Evolutionary conservation across 345 rosid species (phyloP).

Genomic region (Brassica cretica): DNA sequence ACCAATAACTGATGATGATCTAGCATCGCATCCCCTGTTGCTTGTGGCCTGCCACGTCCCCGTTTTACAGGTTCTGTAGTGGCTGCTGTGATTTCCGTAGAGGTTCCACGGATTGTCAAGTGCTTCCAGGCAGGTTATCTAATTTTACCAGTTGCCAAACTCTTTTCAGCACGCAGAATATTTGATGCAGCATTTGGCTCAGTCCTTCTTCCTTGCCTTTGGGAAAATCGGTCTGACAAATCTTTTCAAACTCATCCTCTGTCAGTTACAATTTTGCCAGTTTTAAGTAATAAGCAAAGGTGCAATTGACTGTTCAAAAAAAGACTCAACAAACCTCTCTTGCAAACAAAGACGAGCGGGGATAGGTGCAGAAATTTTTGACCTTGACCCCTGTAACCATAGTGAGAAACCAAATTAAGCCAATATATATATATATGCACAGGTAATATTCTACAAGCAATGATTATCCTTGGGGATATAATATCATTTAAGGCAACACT

Average conservation of each 20-base stretch:
- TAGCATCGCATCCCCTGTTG: slow-evolving; percentile 35
- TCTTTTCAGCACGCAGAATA: slow-evolving; percentile 17
- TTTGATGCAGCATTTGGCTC: slow-evolving; percentile 45
- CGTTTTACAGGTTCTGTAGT: slow-evolving; percentile 76
- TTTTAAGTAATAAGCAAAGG: slow-evolving; percentile 12
- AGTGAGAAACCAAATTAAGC: background rate
- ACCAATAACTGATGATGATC: slow-evolving; percentile 38
- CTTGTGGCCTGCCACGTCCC: slow-evolving; percentile 89
- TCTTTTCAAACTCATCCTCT: slow-evolving; percentile 91
- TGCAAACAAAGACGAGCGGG: slow-evolving; percentile 86
- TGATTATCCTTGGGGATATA: slow-evolving; percentile 76
- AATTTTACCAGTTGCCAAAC: slow-evolving; percentile 23
- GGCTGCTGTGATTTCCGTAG: slow-evolving; percentile 34
- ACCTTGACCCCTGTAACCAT: slow-evolving; percentile 42
- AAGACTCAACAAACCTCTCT: slow-evolving; percentile 70
- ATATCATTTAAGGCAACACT: slow-evolving; percentile 71
- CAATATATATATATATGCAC: background rate
- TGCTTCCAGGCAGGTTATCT: slow-evolving; percentile 16
- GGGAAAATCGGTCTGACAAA: slow-evolving; percentile 84
- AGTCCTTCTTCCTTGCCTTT: slow-evolving; percentile 52
- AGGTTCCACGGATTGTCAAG: slow-evolving; percentile 19
- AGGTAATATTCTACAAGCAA: background rate
- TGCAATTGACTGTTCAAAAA: slow-evolving; percentile 17
- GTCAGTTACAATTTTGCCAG: slow-evolving; percentile 47
- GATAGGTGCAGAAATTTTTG: slow-evolving; percentile 49